Percentiles rank a stretch among this genome's conserved stretches.
These are phyloP conservation scores for Globisporangium okanoganense DNA, from an alignment of 352 stramenopile species.

Conservation along the genomic window DNA sequence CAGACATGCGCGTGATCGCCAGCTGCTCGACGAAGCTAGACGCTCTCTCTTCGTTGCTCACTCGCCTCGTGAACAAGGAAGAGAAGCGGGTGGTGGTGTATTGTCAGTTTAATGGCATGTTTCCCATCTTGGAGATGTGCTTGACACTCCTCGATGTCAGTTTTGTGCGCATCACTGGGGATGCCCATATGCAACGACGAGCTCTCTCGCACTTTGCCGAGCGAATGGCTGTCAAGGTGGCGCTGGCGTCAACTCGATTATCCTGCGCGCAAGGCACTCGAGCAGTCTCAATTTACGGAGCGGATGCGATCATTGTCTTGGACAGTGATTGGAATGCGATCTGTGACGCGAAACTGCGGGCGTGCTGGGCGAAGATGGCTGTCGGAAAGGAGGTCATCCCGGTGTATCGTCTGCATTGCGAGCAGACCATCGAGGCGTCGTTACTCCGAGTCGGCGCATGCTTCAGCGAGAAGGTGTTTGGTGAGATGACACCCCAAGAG, in stretches of 20 bases:
- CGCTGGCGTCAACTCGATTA: constrained; percentile 66
- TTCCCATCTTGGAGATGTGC: constrained; percentile 70
- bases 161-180: constrained; percentile 65
- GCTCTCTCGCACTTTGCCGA: constrained; percentile 74
- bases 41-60: constrained; percentile 47
- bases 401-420: constrained; percentile 78
- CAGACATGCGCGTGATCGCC: constrained; percentile 55
- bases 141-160: constrained; percentile 56
- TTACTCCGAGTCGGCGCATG: constrained; percentile 67
- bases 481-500: constrained; percentile 68
- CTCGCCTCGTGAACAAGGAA: constrained; percentile 51
- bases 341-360: constrained; percentile 79
- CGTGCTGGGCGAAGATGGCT: constrained; percentile 67
- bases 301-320: constrained; percentile 72
- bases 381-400: constrained; percentile 41
- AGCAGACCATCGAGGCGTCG: constrained; percentile 74
- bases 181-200: constrained; percentile 42
- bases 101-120: constrained; percentile 67
- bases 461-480: constrained; percentile 77
- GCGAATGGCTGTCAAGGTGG: constrained; percentile 52
- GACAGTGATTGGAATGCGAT: constrained; percentile 81
- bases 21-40: constrained; percentile 66
- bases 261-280: constrained; percentile 32
- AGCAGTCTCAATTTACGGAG: constrained; percentile 62
- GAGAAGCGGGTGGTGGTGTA: constrained; percentile 74